Conservation (phyloP, 768 basidiomycete species). For the Naganishia onofrii region DNA sequence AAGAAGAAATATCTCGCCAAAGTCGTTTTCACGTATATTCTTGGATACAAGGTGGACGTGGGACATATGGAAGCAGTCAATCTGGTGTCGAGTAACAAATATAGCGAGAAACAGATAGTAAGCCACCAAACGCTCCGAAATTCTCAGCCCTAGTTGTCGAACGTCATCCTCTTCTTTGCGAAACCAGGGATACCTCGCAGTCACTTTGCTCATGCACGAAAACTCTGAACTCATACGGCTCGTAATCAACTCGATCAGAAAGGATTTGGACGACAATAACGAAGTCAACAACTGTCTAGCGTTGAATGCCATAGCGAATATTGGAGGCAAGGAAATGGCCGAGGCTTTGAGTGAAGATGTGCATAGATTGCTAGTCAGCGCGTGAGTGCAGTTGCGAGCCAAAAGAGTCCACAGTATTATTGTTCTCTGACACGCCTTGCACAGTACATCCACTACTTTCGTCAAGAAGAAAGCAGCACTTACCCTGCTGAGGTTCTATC, state of each 20-base stretch:
- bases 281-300: conserved; percentile 96
- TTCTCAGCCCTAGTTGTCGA: not conserved
- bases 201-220: conserved; percentile 97
- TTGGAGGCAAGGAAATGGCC: conserved; percentile 97
- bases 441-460: conserved; percentile 85
- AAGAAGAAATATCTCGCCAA: conserved; percentile 81
- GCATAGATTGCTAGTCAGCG: conserved; percentile 88
- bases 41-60: conserved; percentile 97
- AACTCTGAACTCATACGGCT: conserved; percentile 94
- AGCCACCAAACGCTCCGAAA: no score
- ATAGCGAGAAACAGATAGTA: conserved; percentile 98
- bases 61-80: conserved; percentile 99
- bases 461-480: conserved; percentile 98
- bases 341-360: conserved; percentile 91
- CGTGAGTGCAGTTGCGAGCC: conserved; percentile 58
- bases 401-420: not conserved
- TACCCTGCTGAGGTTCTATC: conserved; percentile 84
- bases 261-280: conserved; percentile 89
- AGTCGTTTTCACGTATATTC: conserved; percentile 97
- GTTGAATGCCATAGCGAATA: conserved; percentile 95
- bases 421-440: not conserved
- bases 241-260: conserved; percentile 96
- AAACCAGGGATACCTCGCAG: conserved; percentile 86
- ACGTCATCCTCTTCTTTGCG: not conserved
- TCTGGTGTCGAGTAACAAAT: conserved; percentile 89